These are phyloP conservation scores for Ceratobasidium theobromae DNA, from an alignment of 1,284 basidiomycete genomes.

Conservation along the genomic window DNA sequence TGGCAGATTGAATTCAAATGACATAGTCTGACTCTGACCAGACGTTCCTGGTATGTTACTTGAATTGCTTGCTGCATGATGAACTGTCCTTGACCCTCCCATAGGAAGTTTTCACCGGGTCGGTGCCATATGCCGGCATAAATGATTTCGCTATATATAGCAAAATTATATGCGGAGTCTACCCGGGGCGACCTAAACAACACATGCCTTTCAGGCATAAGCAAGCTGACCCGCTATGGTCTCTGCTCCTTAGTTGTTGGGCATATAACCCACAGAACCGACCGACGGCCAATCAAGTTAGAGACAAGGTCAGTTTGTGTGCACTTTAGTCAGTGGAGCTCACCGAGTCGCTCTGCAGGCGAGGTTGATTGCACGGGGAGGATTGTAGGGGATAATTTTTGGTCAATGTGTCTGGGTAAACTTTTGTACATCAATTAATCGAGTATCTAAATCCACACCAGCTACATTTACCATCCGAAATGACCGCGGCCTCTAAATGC, in stretches of 20 bases:
- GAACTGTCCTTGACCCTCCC: too few relatives aligned
- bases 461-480: too few relatives aligned
- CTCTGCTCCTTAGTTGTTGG: not conserved
- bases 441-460: too few relatives aligned
- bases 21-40: not conserved
- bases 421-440: too few relatives aligned
- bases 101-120: not conserved
- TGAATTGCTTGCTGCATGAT: not conserved
- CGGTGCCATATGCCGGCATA: not conserved
- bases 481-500: too few relatives aligned
- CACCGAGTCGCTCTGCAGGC: too few relatives aligned
- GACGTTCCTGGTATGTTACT: not conserved
- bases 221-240: not conserved
- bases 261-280: not conserved
- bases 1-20: not conserved
- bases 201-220: not conserved
- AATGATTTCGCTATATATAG: not conserved
- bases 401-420: too few relatives aligned
- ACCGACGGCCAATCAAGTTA: not conserved
- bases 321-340: too few relatives aligned
- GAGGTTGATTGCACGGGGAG: too few relatives aligned
- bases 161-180: not conserved
- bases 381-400: too few relatives aligned
- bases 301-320: not conserved
- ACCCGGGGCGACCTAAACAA: not conserved